Conservation (phyloP, 2,329 filamentous ascomycete species). For the Penicillium sp. region DNA sequence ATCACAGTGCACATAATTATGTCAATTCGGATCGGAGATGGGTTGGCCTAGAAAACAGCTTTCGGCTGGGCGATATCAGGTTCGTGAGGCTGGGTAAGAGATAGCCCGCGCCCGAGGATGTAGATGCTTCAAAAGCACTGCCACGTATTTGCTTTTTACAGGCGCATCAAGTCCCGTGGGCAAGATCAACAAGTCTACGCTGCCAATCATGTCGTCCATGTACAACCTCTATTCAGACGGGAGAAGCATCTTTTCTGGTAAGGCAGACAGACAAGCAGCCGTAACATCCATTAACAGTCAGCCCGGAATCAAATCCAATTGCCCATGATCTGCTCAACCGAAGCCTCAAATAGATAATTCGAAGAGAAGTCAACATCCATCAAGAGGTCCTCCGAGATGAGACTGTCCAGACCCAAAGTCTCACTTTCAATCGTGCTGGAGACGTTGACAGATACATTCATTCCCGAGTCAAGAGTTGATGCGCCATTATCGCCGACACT, state of each 20-base stretch:
- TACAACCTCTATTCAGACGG: no score
- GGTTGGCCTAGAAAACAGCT: not conserved
- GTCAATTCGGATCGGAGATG: not conserved
- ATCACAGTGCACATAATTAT: not conserved
- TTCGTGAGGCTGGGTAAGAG: no score
- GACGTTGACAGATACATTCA: not conserved
- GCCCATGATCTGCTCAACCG: constrained; percentile 11
- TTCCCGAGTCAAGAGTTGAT: not conserved
- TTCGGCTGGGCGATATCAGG: constrained; percentile 11
- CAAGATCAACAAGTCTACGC: no score
- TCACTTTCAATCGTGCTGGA: not conserved
- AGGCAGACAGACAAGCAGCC: no score
- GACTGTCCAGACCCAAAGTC: not conserved
- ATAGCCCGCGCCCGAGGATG: no score
- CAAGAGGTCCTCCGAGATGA: not conserved
- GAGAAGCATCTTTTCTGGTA: no score
- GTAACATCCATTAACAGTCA: no score
- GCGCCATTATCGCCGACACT: not conserved
- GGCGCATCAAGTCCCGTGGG: no score
- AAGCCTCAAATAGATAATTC: constrained; percentile 1
- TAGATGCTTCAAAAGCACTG: no score
- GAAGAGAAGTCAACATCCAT: not conserved
- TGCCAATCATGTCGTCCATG: no score
- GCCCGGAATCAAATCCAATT: not conserved
- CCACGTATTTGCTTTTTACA: no score